Percentiles rank a stretch among this genome's conserved stretches.
These are phyloP conservation scores for Exophiala phaeomuriformis DNA, from an alignment of 2,329 filamentous ascomycete genomes.

Conservation along the genomic window DNA sequence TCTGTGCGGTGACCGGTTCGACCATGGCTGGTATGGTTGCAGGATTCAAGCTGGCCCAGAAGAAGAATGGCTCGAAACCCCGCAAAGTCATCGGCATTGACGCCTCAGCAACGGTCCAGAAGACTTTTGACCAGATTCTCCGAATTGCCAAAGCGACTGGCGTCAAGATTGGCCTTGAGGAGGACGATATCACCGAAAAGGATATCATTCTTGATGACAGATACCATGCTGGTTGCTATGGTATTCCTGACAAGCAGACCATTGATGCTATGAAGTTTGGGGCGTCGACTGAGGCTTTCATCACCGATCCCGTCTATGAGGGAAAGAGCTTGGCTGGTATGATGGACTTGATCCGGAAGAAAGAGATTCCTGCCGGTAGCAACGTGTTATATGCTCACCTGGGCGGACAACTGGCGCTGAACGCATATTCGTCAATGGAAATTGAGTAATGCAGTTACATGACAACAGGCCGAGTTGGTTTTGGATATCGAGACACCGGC, in stretches of 20 bases:
- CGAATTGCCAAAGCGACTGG: slow-evolving; percentile 60
- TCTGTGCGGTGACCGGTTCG: slow-evolving; percentile 64
- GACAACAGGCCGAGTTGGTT: not conserved
- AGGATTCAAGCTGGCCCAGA: slow-evolving; percentile 60
- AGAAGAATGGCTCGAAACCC: slow-evolving; percentile 41
- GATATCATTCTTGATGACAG: slow-evolving; percentile 58
- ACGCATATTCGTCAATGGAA: slow-evolving; percentile 52
- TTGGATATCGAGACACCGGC: no score
- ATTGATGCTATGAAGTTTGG: slow-evolving; percentile 62
- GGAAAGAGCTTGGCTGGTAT: slow-evolving; percentile 67
- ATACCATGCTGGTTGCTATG: slow-evolving; percentile 63
- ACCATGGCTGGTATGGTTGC: slow-evolving; percentile 67
- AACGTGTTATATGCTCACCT: slow-evolving; percentile 66
- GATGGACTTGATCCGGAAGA: slow-evolving; percentile 59
- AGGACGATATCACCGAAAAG: slow-evolving; percentile 52
- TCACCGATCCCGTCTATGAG: slow-evolving; percentile 70
- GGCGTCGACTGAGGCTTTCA: slow-evolving; percentile 61
- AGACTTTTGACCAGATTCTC: slow-evolving; percentile 59
- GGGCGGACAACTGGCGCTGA: slow-evolving; percentile 62
- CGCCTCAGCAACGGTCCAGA: slow-evolving; percentile 50
- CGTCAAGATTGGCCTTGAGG: slow-evolving; percentile 53
- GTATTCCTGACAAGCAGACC: slow-evolving; percentile 58
- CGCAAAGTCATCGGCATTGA: slow-evolving; percentile 61
- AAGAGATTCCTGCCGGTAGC: slow-evolving; percentile 52
- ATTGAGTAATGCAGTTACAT: slow-evolving; percentile 29